A percentile compares a stretch with the other conserved stretches of the same genome.
phyloP scores from a whole-genome alignment of 192 early-diverging fungal species.

The Coemansia sp. region DNA sequence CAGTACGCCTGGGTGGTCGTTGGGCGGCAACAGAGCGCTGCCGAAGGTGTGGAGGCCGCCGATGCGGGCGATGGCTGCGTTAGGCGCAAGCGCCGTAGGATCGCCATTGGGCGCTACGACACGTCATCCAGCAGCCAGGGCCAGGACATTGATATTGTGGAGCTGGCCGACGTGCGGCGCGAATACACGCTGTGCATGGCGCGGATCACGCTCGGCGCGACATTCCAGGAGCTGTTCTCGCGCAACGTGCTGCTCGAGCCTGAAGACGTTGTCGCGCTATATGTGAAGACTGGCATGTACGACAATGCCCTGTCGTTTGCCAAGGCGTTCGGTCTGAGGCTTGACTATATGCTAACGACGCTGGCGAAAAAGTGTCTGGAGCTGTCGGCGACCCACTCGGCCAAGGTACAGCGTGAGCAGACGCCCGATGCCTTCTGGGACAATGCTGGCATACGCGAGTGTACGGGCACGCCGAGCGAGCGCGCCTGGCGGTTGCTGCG shows the following conservation, averaged over 20 bases:
- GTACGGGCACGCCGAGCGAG: constrained; percentile 24
- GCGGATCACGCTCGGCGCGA: constrained; percentile 30
- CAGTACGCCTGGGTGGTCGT: constrained; percentile 55
- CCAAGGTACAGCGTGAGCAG: constrained; percentile 14
- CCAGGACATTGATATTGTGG: constrained; percentile 47
- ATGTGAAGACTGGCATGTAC: constrained; percentile 47
- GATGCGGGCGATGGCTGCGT: not conserved
- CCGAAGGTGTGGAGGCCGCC: not conserved
- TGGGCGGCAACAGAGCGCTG: constrained; percentile 13
- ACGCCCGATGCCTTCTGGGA: constrained; percentile 42
- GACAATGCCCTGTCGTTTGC: constrained; percentile 49
- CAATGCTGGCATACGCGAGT: constrained; percentile 15
- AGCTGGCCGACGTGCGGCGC: constrained; percentile 46
- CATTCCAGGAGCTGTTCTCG: constrained; percentile 41
- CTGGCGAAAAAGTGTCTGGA: constrained; percentile 41
- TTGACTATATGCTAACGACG: constrained; percentile 28
- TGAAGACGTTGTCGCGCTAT: constrained; percentile 42
- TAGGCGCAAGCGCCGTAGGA: constrained; percentile 35
- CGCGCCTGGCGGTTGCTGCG: constrained; percentile 52
- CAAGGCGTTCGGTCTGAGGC: constrained; percentile 22
- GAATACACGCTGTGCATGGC: constrained; percentile 52
- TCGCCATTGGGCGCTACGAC: constrained; percentile 37
- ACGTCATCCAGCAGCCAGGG: constrained; percentile 17
- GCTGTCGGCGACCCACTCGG: constrained; percentile 8
- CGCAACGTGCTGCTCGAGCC: constrained; percentile 46